Evolutionary conservation across 352 stramenopile genomes (phyloP), one percentile per base, ranked within the genome.

Genomic region (Globisporangium cederbergense): DNA sequence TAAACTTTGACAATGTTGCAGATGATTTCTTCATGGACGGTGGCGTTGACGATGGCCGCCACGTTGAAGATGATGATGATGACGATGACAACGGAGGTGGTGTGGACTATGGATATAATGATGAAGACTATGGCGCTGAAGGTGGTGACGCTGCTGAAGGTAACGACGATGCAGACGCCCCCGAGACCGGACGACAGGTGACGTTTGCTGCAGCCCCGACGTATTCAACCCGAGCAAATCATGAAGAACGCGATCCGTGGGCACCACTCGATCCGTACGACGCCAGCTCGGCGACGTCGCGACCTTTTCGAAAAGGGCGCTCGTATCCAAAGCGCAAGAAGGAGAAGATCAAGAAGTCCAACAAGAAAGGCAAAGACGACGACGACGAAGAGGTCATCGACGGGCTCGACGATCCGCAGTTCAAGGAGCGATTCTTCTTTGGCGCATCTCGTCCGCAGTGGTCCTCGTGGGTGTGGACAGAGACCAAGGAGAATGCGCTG

Each of bases 261-360:
- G 64, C 66, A 1, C 71, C 81, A 10, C 60, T 95, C 8, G 87
- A 95, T 58, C 77, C 87, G 16, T 95, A 93, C 56, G 87, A 95
- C 58, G 82, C 87, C 1, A 92, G 71, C 54, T 72, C 77, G 7
- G 79, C 81, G 11, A 82, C 79, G 8, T 76, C 82, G 8, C 72
- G 77, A 3, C 79, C 84, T n/a, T 93, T 93, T 69, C 74, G 75
- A 46, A 93, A 95, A 64, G 87, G 85, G 0, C 65, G 81, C 47
- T 90, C 83, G 40, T 94, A 89, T 50, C 80, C 82, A 11, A 71
- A 67, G 20, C 71, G 74, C 0, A 86, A 81, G 57, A 76, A 79
- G 58, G 73, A 76, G 58, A 78, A 67, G 60, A 53, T 57, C 4
- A 67, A 64, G 52, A 61, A 74, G 51, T 76, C 66, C 47, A 81